A percentile compares a stretch with the other conserved stretches of the same genome.
Conservation (phyloP, 257 asterid genomes). For the Echium plantagineum region DNA sequence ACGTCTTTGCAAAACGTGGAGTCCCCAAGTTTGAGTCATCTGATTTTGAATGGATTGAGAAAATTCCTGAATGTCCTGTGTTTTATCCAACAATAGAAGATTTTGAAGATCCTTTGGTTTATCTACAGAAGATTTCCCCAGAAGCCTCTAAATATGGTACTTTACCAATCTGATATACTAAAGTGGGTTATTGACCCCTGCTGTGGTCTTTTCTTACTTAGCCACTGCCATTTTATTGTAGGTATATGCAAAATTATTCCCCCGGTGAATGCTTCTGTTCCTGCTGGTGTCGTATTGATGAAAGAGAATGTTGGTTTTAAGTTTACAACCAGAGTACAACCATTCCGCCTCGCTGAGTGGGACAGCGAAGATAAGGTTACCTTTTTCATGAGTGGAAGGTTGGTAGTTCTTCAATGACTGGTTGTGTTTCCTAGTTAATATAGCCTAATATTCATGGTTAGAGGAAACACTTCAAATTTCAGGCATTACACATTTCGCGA, state of each 20-base stretch:
- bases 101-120: conserved; percentile 84
- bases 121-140: conserved; percentile 87
- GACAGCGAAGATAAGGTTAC: conserved; percentile 18
- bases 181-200: not conserved
- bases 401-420: not conserved
- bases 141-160: conserved; percentile 93
- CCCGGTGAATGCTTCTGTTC: conserved; percentile 22
- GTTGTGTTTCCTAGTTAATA: not conserved
- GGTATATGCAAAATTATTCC: conserved; percentile 37
- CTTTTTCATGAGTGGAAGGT: conserved; percentile 26
- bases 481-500: conserved; percentile 27
- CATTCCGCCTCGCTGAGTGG: conserved; percentile 29
- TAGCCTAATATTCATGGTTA: not conserved
- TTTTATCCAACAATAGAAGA: conserved; percentile 74
- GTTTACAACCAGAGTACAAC: conserved; percentile 31
- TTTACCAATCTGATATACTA: conserved; percentile 4
- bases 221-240: conserved; percentile 5
- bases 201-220: not conserved
- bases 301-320: conserved; percentile 19
- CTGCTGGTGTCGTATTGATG: conserved; percentile 32
- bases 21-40: conserved; percentile 67
- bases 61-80: conserved; percentile 81
- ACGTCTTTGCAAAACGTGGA: conserved; percentile 49
- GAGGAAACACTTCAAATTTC: not conserved
- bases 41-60: conserved; percentile 71